Conservation (phyloP, 1,284 basidiomycete species). For the Ganoderma multipileum region DNA sequence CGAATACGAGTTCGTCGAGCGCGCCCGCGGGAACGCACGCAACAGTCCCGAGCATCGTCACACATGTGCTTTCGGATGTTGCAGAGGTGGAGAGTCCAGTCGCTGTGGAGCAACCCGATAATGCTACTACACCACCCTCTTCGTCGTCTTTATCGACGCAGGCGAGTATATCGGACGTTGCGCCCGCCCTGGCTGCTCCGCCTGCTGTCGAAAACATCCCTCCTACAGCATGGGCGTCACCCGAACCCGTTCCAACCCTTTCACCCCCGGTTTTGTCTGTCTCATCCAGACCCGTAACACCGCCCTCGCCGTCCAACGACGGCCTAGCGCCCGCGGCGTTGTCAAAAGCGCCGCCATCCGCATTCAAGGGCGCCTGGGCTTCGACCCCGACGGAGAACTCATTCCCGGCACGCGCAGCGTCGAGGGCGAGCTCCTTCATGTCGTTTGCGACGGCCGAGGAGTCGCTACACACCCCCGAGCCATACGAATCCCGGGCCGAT, state of each 20-base stretch:
- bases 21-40: not conserved
- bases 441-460: constrained; percentile 44
- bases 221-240: not conserved
- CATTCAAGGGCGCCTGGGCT: constrained; percentile 34
- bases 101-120: not conserved
- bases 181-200: not conserved
- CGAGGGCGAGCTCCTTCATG: constrained; percentile 40
- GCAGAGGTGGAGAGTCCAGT: constrained; percentile 15
- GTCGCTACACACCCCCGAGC: constrained; percentile 26
- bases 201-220: not conserved
- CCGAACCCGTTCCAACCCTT: not conserved
- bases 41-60: not conserved
- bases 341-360: constrained; percentile 34
- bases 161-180: not conserved
- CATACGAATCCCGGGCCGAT: constrained; percentile 21
- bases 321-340: not conserved
- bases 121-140: not conserved
- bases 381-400: constrained; percentile 21
- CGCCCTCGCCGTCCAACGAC: not conserved
- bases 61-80: constrained; percentile 6
- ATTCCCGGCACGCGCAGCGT: constrained; percentile 31
- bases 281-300: constrained; percentile 1
- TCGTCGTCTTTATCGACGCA: not conserved
- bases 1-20: not conserved
- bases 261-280: not conserved